Base-by-base conservation (phyloP, 164 flowering plant genomes). In the Magnolia kwangsiensis region DNA sequence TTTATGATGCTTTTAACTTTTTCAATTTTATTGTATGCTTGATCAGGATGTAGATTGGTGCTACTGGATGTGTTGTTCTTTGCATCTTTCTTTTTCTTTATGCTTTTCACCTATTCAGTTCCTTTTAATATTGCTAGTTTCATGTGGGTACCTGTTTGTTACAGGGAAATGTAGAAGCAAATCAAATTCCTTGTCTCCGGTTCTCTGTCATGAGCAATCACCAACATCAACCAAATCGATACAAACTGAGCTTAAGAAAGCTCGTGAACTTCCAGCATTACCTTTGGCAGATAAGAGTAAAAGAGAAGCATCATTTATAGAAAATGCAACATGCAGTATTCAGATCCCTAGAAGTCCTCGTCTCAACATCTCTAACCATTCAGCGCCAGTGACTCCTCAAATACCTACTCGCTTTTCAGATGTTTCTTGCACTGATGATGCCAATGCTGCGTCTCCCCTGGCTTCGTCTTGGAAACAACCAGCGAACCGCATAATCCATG, bases 91-190 rank as follows among this genome's bases (percentile, higher is more conserved):
- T 55, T 55, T 55, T 14, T 16, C 19, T 16, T 11, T 55, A 55
- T 11, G 61, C 61, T 55, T 55, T 55, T 55, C 61, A 55, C 13
- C 3, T 55, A 11, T 11, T 55, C 13, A 11, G 61, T 55, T 37
- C 45, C 45, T 37, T 5, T 37, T 37, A 37, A 37, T 37, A 37
- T 37, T 37, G 18, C 10, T 4, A 55, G 61, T 55, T 55, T 55
- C 24, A 66, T 24, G 45, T 68, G 29, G 49, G 19, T 18, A 68
- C 45, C n/a, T 8, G 16, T 23, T 76, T 11, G 13, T 79, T 84
- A 45, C 88, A 89, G 92, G 83, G 67, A 79, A 77, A 78, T 69
- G 58, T 18, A 78, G 72, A 76, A 71, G 67, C 58, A 63, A 19
- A 23, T 51, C 37, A 21, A 61, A 67, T 69, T 71, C 80, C 37